These are phyloP conservation scores for Cercophora scortea DNA, from an alignment of 495 filamentous ascomycete species.

Conservation along the genomic window DNA sequence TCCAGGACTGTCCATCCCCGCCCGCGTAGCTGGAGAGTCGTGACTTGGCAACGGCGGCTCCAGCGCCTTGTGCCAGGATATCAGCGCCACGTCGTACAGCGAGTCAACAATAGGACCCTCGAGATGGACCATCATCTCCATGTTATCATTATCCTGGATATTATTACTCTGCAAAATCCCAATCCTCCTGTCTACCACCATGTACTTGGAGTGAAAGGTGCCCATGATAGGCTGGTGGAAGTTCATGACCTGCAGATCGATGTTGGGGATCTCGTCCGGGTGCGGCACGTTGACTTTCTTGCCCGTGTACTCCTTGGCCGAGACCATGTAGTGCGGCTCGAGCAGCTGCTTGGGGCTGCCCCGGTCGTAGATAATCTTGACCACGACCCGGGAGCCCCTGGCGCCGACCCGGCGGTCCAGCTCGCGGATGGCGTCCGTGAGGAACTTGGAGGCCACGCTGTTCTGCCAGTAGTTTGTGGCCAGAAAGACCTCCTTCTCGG, in stretches of 20 bases:
- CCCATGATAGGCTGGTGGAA: slow-evolving; percentile 65
- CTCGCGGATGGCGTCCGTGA: slow-evolving; percentile 62
- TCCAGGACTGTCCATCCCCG: slow-evolving; percentile 10
- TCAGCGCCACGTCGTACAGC: slow-evolving; percentile 62
- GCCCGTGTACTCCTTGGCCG: slow-evolving; percentile 48
- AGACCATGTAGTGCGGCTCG: slow-evolving; percentile 54
- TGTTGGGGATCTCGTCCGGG: slow-evolving; percentile 55
- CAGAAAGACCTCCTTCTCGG: slow-evolving; percentile 63
- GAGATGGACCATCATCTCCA: slow-evolving; percentile 73
- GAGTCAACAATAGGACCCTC: slow-evolving; percentile 72
- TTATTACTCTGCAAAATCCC: slow-evolving; percentile 69
- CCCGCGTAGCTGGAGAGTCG: slow-evolving; percentile 38
- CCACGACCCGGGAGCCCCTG: slow-evolving; percentile 48
- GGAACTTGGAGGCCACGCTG: slow-evolving; percentile 55
- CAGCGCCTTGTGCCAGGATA: slow-evolving; percentile 61
- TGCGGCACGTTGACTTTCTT: slow-evolving; percentile 51
- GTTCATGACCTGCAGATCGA: slow-evolving; percentile 68
- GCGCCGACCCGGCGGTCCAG: slow-evolving; percentile 56
- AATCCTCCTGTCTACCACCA: slow-evolving; percentile 63
- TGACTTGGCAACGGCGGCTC: slow-evolving; percentile 54
- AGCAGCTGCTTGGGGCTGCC: slow-evolving; percentile 56
- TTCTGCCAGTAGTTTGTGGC: slow-evolving; percentile 71
- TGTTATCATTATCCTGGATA: slow-evolving; percentile 68
- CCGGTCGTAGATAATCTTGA: slow-evolving; percentile 72
- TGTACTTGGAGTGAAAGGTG: slow-evolving; percentile 72